A percentile compares a stretch with the other conserved stretches of the same genome.
Conservation (phyloP, 192 early-diverging fungal genomes). For the Backusella westeae region DNA sequence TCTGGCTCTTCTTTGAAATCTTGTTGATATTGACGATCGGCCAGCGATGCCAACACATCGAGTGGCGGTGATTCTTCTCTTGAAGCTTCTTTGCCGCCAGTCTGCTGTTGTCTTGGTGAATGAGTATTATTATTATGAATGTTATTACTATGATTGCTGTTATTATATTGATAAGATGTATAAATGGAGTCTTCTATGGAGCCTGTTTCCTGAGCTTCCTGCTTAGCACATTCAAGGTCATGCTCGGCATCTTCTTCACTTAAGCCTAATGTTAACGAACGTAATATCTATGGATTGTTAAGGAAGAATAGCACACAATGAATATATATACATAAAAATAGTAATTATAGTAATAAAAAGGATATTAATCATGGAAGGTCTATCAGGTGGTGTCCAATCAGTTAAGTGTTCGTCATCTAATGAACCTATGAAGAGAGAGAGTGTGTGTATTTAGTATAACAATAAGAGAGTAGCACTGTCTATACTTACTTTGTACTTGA, state of each 20-base stretch:
- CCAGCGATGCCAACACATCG: conserved; percentile 25
- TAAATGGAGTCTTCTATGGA: conserved; percentile 4
- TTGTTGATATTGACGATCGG: conserved; percentile 18
- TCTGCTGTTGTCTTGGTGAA: neutral
- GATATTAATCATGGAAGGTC: conserved; percentile 41
- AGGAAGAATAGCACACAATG: neutral
- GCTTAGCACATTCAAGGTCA: conserved; percentile 23
- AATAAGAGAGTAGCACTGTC: neutral
- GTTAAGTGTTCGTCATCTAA: conserved; percentile 15
- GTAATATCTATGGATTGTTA: conserved; percentile 22
- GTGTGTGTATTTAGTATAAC: neutral
- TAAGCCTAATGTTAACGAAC: conserved; percentile 35
- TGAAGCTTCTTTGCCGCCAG: neutral
- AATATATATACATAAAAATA: neutral
- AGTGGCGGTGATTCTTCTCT: conserved; percentile 19
- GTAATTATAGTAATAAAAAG: conserved; percentile 24
- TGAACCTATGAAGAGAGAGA: neutral
- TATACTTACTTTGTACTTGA: conserved; percentile 19
- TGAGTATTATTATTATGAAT: neutral
- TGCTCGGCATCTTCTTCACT: conserved; percentile 22
- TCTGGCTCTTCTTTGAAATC: conserved; percentile 1
- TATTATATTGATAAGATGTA: neutral
- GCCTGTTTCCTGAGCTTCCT: neutral
- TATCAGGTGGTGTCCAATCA: conserved; percentile 33
- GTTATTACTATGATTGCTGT: neutral